Evolutionary conservation across 2,329 filamentous ascomycete species (phyloP), one percentile per base, ranked within the genome.

Genomic region (Ceratocystis ficicola): DNA sequence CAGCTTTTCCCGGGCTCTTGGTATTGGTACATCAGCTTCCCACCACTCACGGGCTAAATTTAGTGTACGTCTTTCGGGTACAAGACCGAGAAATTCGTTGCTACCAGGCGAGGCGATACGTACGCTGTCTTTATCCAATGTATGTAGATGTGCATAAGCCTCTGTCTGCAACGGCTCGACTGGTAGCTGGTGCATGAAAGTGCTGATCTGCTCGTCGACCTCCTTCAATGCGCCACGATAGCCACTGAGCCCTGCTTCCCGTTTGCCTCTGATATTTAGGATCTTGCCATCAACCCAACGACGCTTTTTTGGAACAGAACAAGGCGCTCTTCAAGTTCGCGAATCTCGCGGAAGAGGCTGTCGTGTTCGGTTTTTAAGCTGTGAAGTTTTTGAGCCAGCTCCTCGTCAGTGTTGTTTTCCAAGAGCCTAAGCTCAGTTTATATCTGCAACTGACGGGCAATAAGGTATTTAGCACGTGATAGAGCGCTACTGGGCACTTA

Each of bases 1-100:
- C 82, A 30, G 81, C 78, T 7, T 75, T 68, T 82, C 83, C 67
- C 81, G 81, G 57, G 77, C 75, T 62, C 84, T 76, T 1, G 88
- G 75, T 0, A 82, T 75, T 0, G 75, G 75, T 1, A 86, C 77
- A 69, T 91, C 87, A 5, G 81, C 80, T 65, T 83, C 79, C 84
- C 86, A 91, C 80, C 87, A 88, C 15, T 85, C 80, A 67, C 79
- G 83, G 0, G 87, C 88, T 85, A 91, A 86, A 15, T 83, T 83
- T 1, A 86, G 72, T 0, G 87, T 91, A 60, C 88, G 79, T 20
- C 86, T 80, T 70, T 86, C 83, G 0, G 84, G 80, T 0, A 84
- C 81, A 6, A 90, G 76, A 1, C 78, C 77, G 44, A 86, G 72
- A 65, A 89, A 89, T 44, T 83, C 81, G 2, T 74, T 67, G 0